Conservation (phyloP, 176 grass and related monocot genomes). For the Ensete glaucum region DNA sequence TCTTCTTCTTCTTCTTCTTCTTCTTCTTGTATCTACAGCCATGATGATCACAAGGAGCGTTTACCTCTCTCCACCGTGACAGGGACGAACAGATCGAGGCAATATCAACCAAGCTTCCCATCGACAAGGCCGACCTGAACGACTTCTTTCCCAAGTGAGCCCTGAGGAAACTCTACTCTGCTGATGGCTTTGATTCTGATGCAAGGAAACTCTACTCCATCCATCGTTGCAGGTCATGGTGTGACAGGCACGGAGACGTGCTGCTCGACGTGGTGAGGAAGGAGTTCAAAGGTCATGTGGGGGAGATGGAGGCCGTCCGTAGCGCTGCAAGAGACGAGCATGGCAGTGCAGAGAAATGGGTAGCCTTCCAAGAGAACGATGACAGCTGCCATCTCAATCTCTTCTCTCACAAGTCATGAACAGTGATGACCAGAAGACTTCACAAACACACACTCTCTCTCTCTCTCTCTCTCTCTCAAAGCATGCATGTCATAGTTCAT, state of each 20-base stretch:
- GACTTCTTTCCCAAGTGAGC: constrained; percentile 76
- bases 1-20: neutral
- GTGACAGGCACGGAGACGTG: constrained; percentile 49
- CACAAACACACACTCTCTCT: too few relatives aligned
- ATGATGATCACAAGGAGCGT: too few relatives aligned
- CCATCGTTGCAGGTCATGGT: constrained; percentile 49
- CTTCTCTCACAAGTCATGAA: constrained; percentile 21
- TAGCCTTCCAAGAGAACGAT: constrained; percentile 40
- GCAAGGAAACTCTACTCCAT: neutral
- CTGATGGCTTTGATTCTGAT: neutral
- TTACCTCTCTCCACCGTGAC: neutral
- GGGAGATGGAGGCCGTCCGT: constrained; percentile 52
- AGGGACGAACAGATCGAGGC: constrained; percentile 65
- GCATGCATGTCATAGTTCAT: too few relatives aligned
- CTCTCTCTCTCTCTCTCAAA: too few relatives aligned
- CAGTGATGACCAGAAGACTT: too few relatives aligned
- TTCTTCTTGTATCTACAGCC: neutral
- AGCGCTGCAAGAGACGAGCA: neutral
- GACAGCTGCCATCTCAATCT: constrained; percentile 59
- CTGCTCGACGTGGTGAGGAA: constrained; percentile 59
- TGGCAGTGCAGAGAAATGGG: constrained; percentile 26
- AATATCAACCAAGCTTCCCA: constrained; percentile 75
- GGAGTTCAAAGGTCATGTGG: constrained; percentile 61
- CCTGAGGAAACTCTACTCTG: neutral
- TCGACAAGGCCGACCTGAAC: constrained; percentile 72